Conservation (phyloP, 331 rosid genomes). For the Cydonia oblonga region DNA sequence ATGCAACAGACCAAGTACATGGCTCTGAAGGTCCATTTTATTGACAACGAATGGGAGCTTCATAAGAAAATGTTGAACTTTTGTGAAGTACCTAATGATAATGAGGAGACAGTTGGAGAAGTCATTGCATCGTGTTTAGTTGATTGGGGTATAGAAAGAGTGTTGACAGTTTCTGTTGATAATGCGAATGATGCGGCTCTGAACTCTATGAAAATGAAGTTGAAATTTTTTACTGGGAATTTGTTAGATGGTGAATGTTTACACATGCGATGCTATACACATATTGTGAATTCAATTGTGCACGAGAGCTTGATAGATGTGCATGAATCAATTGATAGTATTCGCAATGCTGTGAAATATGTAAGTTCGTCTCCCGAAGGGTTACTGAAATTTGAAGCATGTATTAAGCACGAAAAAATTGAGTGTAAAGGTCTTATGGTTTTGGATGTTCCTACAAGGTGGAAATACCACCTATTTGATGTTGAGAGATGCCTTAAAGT, state of each 20-base stretch:
- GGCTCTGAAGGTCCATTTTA: conserved; percentile 6
- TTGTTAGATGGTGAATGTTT: neutral
- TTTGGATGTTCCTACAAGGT: neutral
- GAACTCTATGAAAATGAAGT: neutral
- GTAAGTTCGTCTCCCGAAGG: neutral
- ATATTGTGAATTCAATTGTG: neutral
- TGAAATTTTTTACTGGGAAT: neutral
- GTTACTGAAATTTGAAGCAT: neutral
- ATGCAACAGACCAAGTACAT: neutral
- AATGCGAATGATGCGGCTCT: neutral
- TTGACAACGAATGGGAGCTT: neutral
- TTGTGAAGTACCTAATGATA: neutral
- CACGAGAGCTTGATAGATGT: neutral
- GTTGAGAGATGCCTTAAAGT: neutral
- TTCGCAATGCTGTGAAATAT: neutral
- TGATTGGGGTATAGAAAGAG: neutral
- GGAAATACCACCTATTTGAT: conserved; percentile 4
- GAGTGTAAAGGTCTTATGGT: neutral
- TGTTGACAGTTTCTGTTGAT: neutral
- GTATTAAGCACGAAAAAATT: neutral
- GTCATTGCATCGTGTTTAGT: neutral
- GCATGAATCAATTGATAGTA: neutral
- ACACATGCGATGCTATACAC: neutral
- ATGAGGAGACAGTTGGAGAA: neutral
- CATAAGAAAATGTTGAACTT: neutral